Base-by-base conservation (phyloP, 805 yeast species). In the Candida mattraensis region DNA sequence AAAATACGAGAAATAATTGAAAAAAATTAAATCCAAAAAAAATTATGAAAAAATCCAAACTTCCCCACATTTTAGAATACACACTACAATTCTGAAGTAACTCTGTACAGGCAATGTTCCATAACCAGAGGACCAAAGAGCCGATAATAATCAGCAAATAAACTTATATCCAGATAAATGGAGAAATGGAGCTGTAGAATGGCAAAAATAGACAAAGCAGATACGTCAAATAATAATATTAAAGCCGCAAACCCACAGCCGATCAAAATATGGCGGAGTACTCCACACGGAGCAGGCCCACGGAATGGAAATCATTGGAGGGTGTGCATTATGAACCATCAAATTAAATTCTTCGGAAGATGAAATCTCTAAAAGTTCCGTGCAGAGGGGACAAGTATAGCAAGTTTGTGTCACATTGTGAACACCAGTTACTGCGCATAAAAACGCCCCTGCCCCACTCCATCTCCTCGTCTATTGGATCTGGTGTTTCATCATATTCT, bases 401-500 rank as follows among this genome's bases (percentile, higher is more conserved):
- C 19, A 10, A 4, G 19, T 9, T 6, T 11, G 8, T 2, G 22
- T 12, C 16, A 15, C 6, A 14, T 22, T 21, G 3, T 22, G 32
- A 6, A 20, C 25, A 15, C 23, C 25, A 18, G 14, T 8, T 17
- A 6, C 30, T 10, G 19, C 12, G 8, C 7, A 21, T 8, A n/a
- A 5, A 10, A 7, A 14, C 21, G 25, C 20, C 18, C 10, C 12
- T 14, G 30, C 44, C 42, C 44, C 44, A 25, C 44, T 37, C 42
- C 48, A 37, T 39, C 47, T 42, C 46, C 46, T 42, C 42, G 36
- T 42, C 31, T 28, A 15, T 35, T 11, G 14, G 35, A 21, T 33
- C 33, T 21, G 35, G 18, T 7, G 5, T 23, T 8, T 4, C 18
- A 12, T 15, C 28, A 8, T 9, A 9, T 8, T 11, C 23, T 11